Conservation (phyloP, 208 protist species). For the Vickermania spadyakhi region DNA sequence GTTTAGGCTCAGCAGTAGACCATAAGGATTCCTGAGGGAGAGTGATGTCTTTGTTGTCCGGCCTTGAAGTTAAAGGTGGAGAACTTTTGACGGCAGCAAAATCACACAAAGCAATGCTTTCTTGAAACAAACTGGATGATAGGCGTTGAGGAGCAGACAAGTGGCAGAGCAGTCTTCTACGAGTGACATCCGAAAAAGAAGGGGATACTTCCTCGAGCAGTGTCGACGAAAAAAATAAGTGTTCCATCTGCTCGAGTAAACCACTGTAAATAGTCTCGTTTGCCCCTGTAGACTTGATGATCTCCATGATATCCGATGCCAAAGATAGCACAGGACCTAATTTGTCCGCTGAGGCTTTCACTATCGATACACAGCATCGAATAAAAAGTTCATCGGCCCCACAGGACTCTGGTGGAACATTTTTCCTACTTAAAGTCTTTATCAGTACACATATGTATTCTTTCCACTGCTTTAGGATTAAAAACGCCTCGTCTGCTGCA, state of each 20-base stretch:
- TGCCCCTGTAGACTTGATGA: background rate
- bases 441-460: conserved; percentile 34
- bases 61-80: too few species aligned
- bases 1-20: background rate
- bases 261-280: background rate
- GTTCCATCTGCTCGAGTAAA: background rate
- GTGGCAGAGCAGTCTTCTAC: background rate
- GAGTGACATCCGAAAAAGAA: background rate
- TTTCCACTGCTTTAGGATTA: conserved; percentile 62
- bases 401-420: background rate
- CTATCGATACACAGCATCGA: background rate
- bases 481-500: conserved; percentile 15
- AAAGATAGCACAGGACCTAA: background rate
- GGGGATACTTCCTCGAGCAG: background rate
- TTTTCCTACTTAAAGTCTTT: background rate
- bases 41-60: too few species aligned
- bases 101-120: background rate
- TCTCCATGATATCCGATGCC: background rate
- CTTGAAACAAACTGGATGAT: background rate
- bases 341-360: background rate
- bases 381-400: background rate
- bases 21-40: background rate
- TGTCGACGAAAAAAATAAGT: background rate
- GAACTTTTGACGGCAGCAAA: too few species aligned
- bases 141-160: background rate